A percentile compares a stretch with the other conserved stretches of the same genome.
phyloP scores from a whole-genome alignment of 108 stramenopile species.

The Fragilaria crotonensis region DNA sequence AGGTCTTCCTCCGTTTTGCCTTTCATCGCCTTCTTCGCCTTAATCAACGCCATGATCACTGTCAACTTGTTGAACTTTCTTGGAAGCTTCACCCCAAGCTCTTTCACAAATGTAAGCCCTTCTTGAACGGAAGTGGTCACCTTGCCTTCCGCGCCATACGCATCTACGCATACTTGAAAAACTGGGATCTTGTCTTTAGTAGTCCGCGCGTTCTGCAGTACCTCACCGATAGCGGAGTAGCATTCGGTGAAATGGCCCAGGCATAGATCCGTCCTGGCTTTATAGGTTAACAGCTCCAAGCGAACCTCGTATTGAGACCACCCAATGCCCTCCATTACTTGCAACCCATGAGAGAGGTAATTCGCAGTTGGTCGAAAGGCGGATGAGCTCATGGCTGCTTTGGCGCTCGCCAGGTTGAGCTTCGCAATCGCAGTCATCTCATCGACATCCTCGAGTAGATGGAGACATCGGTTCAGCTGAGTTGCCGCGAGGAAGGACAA shows the following conservation, averaged over 20 bases:
- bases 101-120: background rate
- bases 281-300: conserved; percentile 19
- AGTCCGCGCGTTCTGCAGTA: conserved; percentile 15
- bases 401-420: conserved; percentile 24
- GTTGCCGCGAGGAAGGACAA: conserved; percentile 30
- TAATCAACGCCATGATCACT: background rate
- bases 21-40: background rate
- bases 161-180: conserved; percentile 6
- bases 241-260: conserved; percentile 13
- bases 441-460: background rate
- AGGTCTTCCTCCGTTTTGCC: background rate
- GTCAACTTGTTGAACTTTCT: background rate
- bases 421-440: conserved; percentile 1
- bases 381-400: conserved; percentile 26
- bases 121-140: background rate
- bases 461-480: conserved; percentile 22
- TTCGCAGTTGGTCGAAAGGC: conserved; percentile 30
- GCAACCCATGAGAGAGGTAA: conserved; percentile 15
- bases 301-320: conserved; percentile 19
- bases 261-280: conserved; percentile 13
- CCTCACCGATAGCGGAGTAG: conserved; percentile 2
- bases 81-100: conserved; percentile 1
- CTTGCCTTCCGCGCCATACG: background rate
- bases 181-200: conserved; percentile 29
- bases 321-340: conserved; percentile 17